Conservation (phyloP, 257 asterid species). For the Penstemon newberryi region DNA sequence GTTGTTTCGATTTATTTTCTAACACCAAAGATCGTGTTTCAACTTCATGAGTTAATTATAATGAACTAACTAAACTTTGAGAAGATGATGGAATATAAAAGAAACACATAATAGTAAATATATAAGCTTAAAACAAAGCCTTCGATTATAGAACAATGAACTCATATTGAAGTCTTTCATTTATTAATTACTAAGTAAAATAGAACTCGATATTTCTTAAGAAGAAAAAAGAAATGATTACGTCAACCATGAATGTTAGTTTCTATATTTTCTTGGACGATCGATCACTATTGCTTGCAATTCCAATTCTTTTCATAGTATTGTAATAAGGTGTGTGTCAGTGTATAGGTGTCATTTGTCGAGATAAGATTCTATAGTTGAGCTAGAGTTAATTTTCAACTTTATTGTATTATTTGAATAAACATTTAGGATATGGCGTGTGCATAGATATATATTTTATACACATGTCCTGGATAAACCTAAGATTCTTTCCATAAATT, state of each 20-base stretch:
- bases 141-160: too few relatives aligned
- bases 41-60: too few relatives aligned
- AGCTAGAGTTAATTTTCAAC: slow-evolving; percentile 11
- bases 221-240: not conserved
- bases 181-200: not conserved
- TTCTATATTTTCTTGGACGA: not conserved
- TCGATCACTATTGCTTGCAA: not conserved
- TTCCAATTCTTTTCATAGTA: not conserved
- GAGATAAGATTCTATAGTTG: slow-evolving; percentile 27
- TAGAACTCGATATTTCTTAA: not conserved
- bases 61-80: too few relatives aligned
- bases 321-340: slow-evolving; percentile 16
- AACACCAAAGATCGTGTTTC: too few relatives aligned
- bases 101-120: not conserved
- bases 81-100: too few relatives aligned
- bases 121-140: too few relatives aligned
- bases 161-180: too few relatives aligned
- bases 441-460: slow-evolving; percentile 11
- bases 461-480: slow-evolving; percentile 13
- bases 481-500: slow-evolving; percentile 22
- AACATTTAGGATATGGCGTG: slow-evolving; percentile 13
- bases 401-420: slow-evolving; percentile 13
- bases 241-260: too few relatives aligned
- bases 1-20: too few relatives aligned
- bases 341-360: not conserved